Evolutionary conservation across 78 protist genomes (phyloP).

Genomic region (Acrasis kona): DNA sequence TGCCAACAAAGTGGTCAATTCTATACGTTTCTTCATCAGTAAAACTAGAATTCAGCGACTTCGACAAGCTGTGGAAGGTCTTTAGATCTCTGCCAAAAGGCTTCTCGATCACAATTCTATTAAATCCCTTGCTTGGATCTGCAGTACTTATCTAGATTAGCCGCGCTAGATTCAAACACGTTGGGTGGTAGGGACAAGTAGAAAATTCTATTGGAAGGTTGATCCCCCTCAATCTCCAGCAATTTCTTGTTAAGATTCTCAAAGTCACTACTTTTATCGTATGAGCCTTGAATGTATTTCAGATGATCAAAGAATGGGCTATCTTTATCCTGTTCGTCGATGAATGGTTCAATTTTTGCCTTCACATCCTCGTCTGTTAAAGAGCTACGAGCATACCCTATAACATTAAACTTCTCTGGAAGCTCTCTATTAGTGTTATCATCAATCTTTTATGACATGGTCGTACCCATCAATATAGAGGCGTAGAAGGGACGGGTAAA

Average conservation of each 20-base stretch:
- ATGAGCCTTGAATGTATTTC: slow-evolving; percentile 9
- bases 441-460: not conserved
- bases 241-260: not conserved
- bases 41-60: slow-evolving; percentile 33
- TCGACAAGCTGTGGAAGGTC: slow-evolving; percentile 34
- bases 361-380: too few species aligned
- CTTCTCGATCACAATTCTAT: slow-evolving; percentile 85
- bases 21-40: slow-evolving; percentile 70
- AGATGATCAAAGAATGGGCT: not conserved
- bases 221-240: not conserved
- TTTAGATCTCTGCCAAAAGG: slow-evolving; percentile 89
- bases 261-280: not conserved
- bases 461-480: slow-evolving; percentile 33
- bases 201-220: slow-evolving; percentile 61
- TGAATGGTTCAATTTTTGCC: too few species aligned
- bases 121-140: slow-evolving; percentile 31
- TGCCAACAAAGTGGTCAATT: slow-evolving; percentile 94
- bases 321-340: too few species aligned
- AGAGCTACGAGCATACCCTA: too few species aligned
- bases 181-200: slow-evolving; percentile 90
- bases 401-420: too few species aligned
- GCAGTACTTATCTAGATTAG: not conserved
- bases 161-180: slow-evolving; percentile 50
- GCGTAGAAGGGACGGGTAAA: slow-evolving; percentile 73
- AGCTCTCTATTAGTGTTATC: too few species aligned